Evolutionary conservation across 2,329 filamentous ascomycete genomes (phyloP).

Genomic region (Fusarium heterosporum): DNA sequence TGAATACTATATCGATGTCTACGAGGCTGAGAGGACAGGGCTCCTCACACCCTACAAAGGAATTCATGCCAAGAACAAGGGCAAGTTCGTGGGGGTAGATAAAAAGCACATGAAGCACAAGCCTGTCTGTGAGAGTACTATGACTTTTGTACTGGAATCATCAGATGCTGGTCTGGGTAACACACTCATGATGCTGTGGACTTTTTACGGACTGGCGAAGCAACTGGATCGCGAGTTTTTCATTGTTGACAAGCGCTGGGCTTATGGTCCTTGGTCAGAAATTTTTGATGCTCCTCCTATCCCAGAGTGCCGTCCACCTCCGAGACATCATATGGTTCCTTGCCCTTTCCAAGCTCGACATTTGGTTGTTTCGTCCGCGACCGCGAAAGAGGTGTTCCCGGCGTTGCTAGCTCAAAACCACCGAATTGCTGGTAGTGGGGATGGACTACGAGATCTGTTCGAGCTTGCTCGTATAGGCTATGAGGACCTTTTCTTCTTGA

Average conservation of each 20-base stretch:
- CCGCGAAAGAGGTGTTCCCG: conserved; percentile 73
- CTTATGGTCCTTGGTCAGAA: conserved; percentile 78
- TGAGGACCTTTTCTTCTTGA: conserved; percentile 78
- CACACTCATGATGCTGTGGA: conserved; percentile 83
- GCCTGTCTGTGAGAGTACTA: conserved; percentile 73
- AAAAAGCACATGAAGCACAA: conserved; percentile 58
- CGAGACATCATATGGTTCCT: conserved; percentile 80
- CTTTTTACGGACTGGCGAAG: conserved; percentile 82
- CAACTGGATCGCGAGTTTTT: conserved; percentile 83
- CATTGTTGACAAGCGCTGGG: conserved; percentile 85
- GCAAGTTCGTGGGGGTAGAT: conserved; percentile 62
- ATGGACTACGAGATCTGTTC: conserved; percentile 67
- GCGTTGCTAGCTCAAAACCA: conserved; percentile 57
- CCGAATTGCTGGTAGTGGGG: conserved; percentile 40
- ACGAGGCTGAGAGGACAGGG: conserved; percentile 74
- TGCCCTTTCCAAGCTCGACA: conserved; percentile 82
- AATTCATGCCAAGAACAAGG: conserved; percentile 55
- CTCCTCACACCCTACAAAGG: conserved; percentile 61
- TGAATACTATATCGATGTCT: conserved; percentile 78
- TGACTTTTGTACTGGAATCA: conserved; percentile 82
- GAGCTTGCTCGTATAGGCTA: conserved; percentile 76
- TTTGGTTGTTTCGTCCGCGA: conserved; percentile 78
- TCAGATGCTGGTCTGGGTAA: conserved; percentile 81
- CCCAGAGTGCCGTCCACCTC: conserved; percentile 76
- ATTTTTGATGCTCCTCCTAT: conserved; percentile 77